Evolutionary conservation across 2,329 filamentous ascomycete genomes (phyloP).

Genomic region (Coleophoma cylindrospora): DNA sequence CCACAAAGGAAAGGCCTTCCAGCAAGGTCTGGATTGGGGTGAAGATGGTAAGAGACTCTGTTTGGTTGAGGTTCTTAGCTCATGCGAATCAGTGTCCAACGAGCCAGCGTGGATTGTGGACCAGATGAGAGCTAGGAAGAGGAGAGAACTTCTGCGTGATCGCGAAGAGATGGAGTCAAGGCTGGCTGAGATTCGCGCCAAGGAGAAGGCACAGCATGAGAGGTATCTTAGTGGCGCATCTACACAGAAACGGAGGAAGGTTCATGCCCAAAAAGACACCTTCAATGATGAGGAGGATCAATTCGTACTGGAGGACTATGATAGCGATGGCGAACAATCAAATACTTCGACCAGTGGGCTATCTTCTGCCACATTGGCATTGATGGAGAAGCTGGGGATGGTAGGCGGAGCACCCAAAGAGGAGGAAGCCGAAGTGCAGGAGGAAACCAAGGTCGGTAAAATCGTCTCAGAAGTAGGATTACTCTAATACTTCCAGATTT

Average conservation of each 20-base stretch:
- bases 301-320: slow-evolving; percentile 64
- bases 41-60: slow-evolving; percentile 12
- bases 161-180: slow-evolving; percentile 55
- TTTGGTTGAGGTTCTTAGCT: not conserved
- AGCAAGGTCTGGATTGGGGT: slow-evolving; percentile 19
- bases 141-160: slow-evolving; percentile 47
- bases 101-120: slow-evolving; percentile 69
- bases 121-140: slow-evolving; percentile 51
- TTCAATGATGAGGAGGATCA: slow-evolving; percentile 42
- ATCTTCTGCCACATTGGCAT: slow-evolving; percentile 55
- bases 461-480: not conserved
- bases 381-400: slow-evolving; percentile 52
- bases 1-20: slow-evolving; percentile 45
- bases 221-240: slow-evolving; percentile 38
- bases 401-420: slow-evolving; percentile 26
- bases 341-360: slow-evolving; percentile 36
- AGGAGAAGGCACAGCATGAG: slow-evolving; percentile 48
- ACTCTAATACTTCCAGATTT: slow-evolving; percentile 36
- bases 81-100: slow-evolving; percentile 26
- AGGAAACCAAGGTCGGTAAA: slow-evolving; percentile 47
- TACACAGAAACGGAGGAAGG: slow-evolving; percentile 38
- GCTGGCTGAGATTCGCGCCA: slow-evolving; percentile 48
- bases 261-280: slow-evolving; percentile 6
- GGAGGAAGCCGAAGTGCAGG: slow-evolving; percentile 43
- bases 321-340: slow-evolving; percentile 52